A percentile compares a stretch with the other conserved stretches of the same genome.
Conservation (phyloP, 2,329 filamentous ascomycete species). For the Scedosporium dehoogii region DNA sequence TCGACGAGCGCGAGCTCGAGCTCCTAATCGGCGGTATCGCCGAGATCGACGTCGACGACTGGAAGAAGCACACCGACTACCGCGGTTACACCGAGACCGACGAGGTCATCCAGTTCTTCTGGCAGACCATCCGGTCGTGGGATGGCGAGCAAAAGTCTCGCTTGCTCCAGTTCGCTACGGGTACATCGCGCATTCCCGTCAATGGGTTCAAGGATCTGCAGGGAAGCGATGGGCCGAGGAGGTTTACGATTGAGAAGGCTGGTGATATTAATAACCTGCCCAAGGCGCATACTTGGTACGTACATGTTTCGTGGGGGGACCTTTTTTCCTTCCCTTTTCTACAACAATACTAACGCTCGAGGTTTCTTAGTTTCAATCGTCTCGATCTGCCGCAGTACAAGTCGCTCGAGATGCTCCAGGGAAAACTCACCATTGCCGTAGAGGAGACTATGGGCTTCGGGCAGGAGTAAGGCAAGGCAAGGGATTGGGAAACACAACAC, state of each 20-base stretch:
- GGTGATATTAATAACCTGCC: slow-evolving; percentile 84
- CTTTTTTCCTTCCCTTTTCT: background rate
- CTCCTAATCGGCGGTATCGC: slow-evolving; percentile 96
- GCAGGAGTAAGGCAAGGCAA: slow-evolving; percentile 60
- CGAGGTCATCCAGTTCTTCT: slow-evolving; percentile 97
- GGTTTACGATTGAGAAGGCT: slow-evolving; percentile 97
- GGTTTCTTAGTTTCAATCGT: slow-evolving; percentile 71
- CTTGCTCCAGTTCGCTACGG: slow-evolving; percentile 91
- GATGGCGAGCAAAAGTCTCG: slow-evolving; percentile 97
- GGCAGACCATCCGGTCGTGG: slow-evolving; percentile 95
- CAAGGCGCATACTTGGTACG: slow-evolving; percentile 96
- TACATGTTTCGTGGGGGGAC: slow-evolving; percentile 13
- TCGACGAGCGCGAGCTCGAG: slow-evolving; percentile 95
- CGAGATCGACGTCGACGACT: slow-evolving; percentile 99
- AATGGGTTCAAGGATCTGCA: slow-evolving; percentile 99
- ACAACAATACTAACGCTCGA: slow-evolving; percentile 15
- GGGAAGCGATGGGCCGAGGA: slow-evolving; percentile 85
- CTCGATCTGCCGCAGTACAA: slow-evolving; percentile 93
- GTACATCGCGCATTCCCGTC: slow-evolving; percentile 94
- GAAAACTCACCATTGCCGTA: slow-evolving; percentile 91
- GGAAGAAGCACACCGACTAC: slow-evolving; percentile 99
- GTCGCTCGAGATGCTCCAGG: slow-evolving; percentile 69
- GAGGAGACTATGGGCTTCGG: slow-evolving; percentile 99
- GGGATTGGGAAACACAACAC: background rate
- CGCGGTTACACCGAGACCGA: slow-evolving; percentile 96